A percentile compares a stretch with the other conserved stretches of the same genome.
Conservation (phyloP, 176 grass and related monocot genomes). For the Puya raimondii region DNA sequence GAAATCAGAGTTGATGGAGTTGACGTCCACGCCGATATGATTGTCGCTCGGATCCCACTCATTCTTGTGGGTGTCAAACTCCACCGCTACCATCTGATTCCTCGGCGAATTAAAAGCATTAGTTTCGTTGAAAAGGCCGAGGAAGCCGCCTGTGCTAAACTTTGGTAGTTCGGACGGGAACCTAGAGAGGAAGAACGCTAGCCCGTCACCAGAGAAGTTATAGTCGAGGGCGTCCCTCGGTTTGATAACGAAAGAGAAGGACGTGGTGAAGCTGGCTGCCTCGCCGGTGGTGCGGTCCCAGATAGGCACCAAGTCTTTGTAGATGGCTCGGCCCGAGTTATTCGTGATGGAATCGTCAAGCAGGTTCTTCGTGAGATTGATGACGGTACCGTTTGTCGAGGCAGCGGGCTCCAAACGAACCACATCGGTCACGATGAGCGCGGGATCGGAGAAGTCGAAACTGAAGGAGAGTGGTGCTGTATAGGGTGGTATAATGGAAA, state of each 20-base stretch:
- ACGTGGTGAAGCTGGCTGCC: conserved; percentile 44
- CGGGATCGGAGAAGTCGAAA: no score
- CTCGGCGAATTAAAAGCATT: not conserved
- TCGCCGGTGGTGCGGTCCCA: conserved; percentile 26
- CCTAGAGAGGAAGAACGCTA: conserved; percentile 71
- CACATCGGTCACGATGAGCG: no score
- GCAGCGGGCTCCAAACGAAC: no score
- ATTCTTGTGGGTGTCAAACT: conserved; percentile 70
- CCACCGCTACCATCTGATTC: conserved; percentile 45
- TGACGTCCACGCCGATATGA: conserved; percentile 62
- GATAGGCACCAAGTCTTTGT: not conserved
- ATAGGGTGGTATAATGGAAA: no score
- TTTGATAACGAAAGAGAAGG: conserved; percentile 58
- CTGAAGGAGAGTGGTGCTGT: no score
- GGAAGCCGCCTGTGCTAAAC: conserved; percentile 39
- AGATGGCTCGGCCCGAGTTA: not conserved
- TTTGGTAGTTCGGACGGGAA: conserved; percentile 49
- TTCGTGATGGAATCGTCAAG: not conserved
- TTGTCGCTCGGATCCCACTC: conserved; percentile 48
- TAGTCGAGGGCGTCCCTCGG: conserved; percentile 7
- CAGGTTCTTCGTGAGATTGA: not conserved
- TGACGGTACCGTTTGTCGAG: not conserved
- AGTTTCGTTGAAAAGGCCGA: conserved; percentile 55
- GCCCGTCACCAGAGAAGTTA: conserved; percentile 40
- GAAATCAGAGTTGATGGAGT: conserved; percentile 35